Evolutionary conservation across 2,329 filamentous ascomycete genomes (phyloP).

Genomic region (Calonectria montana): DNA sequence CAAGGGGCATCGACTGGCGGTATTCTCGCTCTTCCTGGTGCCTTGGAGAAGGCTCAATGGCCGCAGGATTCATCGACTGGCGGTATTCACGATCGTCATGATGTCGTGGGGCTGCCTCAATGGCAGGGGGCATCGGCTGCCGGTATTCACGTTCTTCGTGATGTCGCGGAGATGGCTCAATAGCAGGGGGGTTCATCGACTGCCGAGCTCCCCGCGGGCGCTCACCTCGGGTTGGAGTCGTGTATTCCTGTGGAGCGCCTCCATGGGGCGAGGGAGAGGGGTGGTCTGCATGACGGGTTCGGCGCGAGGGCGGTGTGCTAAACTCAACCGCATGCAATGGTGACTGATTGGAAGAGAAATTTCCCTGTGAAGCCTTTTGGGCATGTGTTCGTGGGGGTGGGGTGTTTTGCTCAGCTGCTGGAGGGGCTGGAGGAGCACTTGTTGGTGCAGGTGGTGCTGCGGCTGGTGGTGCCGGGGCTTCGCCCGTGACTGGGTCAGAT

Average conservation of each 20-base stretch:
- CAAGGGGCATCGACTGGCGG: background rate
- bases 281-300: constrained; percentile 50
- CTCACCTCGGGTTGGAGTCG: constrained; percentile 36
- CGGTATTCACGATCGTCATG: constrained; percentile 48
- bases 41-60: constrained; percentile 47
- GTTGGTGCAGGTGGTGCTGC: constrained; percentile 16
- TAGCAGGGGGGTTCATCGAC: constrained; percentile 48
- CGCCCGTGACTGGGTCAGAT: constrained; percentile 76
- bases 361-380: constrained; percentile 50
- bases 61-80: constrained; percentile 48
- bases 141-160: constrained; percentile 51
- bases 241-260: constrained; percentile 32
- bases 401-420: constrained; percentile 58
- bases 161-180: constrained; percentile 49
- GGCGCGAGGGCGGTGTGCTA: constrained; percentile 52
- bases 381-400: constrained; percentile 59
- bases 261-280: constrained; percentile 49
- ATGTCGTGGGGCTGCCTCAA: constrained; percentile 49
- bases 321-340: constrained; percentile 66
- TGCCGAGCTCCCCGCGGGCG: constrained; percentile 46
- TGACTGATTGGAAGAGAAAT: constrained; percentile 62
- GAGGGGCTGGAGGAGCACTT: constrained; percentile 40
- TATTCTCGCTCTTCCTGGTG: constrained; percentile 49
- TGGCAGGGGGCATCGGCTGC: constrained; percentile 45
- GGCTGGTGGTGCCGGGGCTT: constrained; percentile 40